Evolutionary conservation across 2,329 filamentous ascomycete species (phyloP), one percentile per base, ranked within the genome.

Genomic region (Achaetomium macrosporum): DNA sequence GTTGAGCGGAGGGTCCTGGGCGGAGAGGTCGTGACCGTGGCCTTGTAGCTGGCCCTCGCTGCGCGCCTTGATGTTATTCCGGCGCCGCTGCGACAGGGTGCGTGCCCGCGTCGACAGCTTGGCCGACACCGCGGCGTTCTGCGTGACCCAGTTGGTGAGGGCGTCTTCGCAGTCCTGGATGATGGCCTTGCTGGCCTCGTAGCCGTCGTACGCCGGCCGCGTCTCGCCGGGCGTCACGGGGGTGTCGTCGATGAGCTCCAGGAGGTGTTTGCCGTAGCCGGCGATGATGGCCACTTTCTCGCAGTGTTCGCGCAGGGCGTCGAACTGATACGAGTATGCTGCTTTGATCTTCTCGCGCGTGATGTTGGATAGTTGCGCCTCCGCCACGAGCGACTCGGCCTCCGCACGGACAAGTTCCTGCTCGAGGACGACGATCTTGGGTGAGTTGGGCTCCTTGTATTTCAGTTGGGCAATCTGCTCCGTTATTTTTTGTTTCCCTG

Each of bases 311-410:
- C 90, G 88, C 60, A 99, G 83, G 41, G 93, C 93, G 68, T 99
- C 92, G 65, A 99, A 99, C 69, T 99, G 93, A 76, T 97, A 99
- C 50, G 86, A 88, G 75, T 96, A 99, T 39, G 93, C 93, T 48
- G 92, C 88, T 83, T 99, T 99, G 69, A 99, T 85, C 81, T 99
- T 99, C 76, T 99, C 92, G 65, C 93, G 92, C 25, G 95, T 99
- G 68, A 99, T 99, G 79, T 99, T 99, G 69, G 92, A 96, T 48
- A 99, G 81, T 75, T 99, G 93, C 8, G 93, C 93, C 73, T 99
- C 93, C 58, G 93, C 93, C 52, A 99, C 93, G 13, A 99, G 84
- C n/a, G 93, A 97, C 72, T 99, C 93, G 65, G 93, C 93, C 73
- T 99, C 93, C 62, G 93, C 93, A 64, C 93, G 91, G 63, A 99